phyloP scores from a whole-genome alignment of 345 rosid species.

The Adansonia digitata region DNA sequence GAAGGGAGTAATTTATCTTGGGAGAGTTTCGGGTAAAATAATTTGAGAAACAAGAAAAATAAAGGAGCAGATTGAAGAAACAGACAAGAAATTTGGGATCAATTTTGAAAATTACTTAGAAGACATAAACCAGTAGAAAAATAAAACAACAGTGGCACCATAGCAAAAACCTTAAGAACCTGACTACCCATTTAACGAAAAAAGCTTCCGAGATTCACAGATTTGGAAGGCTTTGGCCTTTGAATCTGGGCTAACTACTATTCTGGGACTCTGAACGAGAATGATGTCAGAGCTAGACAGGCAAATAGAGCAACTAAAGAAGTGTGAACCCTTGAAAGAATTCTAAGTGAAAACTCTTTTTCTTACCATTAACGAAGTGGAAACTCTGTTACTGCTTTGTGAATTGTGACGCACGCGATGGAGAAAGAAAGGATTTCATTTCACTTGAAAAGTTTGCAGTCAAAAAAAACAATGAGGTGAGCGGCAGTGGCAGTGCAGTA shows the following conservation, averaged over 20 bases:
- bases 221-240: not conserved
- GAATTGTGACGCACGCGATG: no score
- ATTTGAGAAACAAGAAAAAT: not conserved
- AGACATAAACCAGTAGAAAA: not conserved
- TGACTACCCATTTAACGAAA: not conserved
- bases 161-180: not conserved
- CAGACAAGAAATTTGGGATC: not conserved
- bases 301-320: slow-evolving; percentile 94
- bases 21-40: no score
- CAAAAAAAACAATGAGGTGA: no score
- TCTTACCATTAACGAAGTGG: no score
- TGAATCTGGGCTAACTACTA: not conserved
- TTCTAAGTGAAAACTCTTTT: slow-evolving; percentile 93
- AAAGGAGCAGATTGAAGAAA: not conserved
- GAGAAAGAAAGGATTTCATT: no score
- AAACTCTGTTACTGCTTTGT: no score
- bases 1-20: no score
- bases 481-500: no score
- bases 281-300: slow-evolving; percentile 93
- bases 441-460: no score
- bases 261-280: not conserved
- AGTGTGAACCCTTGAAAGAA: slow-evolving; percentile 90
- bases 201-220: not conserved
- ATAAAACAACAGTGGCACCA: not conserved
- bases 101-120: not conserved